Base-by-base conservation (phyloP, 2,329 filamentous ascomycete species). In the Paracoccidioides lutzii region DNA sequence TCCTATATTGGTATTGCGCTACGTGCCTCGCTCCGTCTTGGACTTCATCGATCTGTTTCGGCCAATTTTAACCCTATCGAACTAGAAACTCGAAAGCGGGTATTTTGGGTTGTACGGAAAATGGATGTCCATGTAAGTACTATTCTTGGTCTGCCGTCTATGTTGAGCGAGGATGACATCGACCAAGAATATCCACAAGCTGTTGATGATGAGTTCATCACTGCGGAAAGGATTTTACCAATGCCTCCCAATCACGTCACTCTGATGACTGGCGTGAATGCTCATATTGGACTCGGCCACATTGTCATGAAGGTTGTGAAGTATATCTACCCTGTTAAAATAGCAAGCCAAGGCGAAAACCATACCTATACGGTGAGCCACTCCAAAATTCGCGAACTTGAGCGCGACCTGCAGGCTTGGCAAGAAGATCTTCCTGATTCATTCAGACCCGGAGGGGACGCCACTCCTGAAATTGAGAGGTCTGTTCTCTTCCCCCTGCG, bases 381-480 rank as follows among this genome's bases (percentile, higher is more conserved):
- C 63, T 79, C 80, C 2, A 79, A 79, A 60, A 84, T 85, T 42
- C 75, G 80, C 28, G 81, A 84, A 60, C 78, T 85, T 55, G 82
- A 85, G 66, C 74, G 77, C 55, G 81, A 84, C 63, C 69, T 85
- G 53, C 80, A 83, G 62, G 69, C 71, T 12, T 85, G 82, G 82
- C 78, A 83, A 70, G 79, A 82, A 54, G 73, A 77, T 57, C 68
- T 98, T 32, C 91, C 90, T 0, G 77, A 83, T 61, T 81, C 83
- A 54, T 82, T 95, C 71, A 84, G 86, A 58, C 90, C 90, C 1
- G 89, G 88, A 59, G 80, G 84, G 0, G 88, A 93, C 52, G 86
- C 84, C 0, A 78, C 84, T 1, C 80, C 84, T 38, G 83, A 90
- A 64, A 80, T 90, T 30, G 80, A 90, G 62, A 80, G 88, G 88